Evolutionary conservation across 2,329 filamentous ascomycete genomes (phyloP).

Genomic region (Volutella citrinella): DNA sequence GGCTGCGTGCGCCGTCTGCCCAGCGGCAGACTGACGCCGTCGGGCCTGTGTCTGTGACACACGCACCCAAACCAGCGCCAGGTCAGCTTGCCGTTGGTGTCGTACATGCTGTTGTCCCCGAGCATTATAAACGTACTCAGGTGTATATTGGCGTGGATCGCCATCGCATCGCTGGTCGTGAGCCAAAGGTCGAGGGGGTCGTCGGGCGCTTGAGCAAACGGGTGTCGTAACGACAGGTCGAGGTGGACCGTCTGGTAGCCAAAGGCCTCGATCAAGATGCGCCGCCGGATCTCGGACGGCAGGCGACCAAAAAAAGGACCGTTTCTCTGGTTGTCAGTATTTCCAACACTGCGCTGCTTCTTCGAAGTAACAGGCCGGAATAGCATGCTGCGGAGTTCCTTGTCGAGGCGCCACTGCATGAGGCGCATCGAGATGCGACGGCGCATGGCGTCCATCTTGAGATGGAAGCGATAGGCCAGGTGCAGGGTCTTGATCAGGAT

Average conservation of each 20-base stretch:
- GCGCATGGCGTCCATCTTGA: too few relatives aligned
- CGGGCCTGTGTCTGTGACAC: slow-evolving; percentile 19
- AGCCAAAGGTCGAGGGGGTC: too few relatives aligned
- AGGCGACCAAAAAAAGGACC: slow-evolving; percentile 10
- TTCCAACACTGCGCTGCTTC: too few relatives aligned
- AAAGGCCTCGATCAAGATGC: slow-evolving; percentile 8
- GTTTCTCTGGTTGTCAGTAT: too few relatives aligned
- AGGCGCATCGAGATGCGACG: too few relatives aligned
- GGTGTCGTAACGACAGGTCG: slow-evolving; percentile 18
- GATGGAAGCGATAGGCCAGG: too few relatives aligned
- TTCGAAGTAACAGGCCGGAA: too few relatives aligned
- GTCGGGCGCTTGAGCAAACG: too few relatives aligned
- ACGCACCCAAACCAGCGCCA: slow-evolving; percentile 27
- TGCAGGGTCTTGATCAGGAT: too few relatives aligned
- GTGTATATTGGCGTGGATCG: slow-evolving; percentile 9
- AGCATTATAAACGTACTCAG: slow-evolving; percentile 1
- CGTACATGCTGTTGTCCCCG: slow-evolving; percentile 8
- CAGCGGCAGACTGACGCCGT: slow-evolving; percentile 6
- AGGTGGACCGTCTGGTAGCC: slow-evolving; percentile 16
- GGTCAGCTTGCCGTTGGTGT: slow-evolving; percentile 4
- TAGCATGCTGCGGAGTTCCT: too few relatives aligned
- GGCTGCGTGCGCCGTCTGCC: slow-evolving; percentile 13
- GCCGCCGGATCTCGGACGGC: slow-evolving; percentile 6
- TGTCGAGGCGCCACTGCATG: too few relatives aligned
- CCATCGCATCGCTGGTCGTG: slow-evolving; percentile 3